A percentile compares a stretch with the other conserved stretches of the same genome.
phyloP scores from a whole-genome alignment of 495 filamentous ascomycete genomes.

The Letharia lupina region DNA sequence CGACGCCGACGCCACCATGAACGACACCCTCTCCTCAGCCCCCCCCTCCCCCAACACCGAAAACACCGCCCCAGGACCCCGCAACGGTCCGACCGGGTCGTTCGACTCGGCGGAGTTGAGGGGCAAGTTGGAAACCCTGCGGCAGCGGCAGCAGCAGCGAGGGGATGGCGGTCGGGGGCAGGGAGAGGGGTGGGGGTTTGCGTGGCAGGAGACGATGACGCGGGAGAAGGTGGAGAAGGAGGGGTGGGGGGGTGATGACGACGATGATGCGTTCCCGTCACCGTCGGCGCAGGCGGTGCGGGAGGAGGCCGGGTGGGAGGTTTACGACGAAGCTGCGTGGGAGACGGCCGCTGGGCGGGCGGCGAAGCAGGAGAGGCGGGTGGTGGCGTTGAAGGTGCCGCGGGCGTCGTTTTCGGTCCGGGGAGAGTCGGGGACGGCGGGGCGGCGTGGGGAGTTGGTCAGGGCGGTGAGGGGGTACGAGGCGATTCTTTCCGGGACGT shows the following conservation, averaged over 20 bases:
- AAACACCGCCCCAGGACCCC: too few relatives aligned
- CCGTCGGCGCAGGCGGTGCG: neutral
- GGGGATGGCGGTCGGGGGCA: neutral
- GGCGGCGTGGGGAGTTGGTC: neutral
- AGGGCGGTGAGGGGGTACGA: neutral
- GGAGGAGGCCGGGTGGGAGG: neutral
- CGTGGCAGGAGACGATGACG: neutral
- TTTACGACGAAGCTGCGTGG: neutral
- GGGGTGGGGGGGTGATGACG: neutral
- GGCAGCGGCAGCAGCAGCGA: neutral
- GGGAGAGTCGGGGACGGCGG: too few relatives aligned
- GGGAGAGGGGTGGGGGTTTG: neutral
- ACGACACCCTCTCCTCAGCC: neutral
- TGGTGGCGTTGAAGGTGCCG: neutral
- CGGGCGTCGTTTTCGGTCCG: neutral
- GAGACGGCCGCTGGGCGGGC: neutral
- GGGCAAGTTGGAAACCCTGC: neutral
- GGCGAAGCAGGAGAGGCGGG: neutral
- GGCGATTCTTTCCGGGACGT: neutral
- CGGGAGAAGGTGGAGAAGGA: neutral
- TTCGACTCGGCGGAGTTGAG: neutral
- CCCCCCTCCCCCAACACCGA: neutral
- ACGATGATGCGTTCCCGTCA: too few relatives aligned
- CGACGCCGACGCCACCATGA: neutral
- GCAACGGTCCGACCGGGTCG: too few relatives aligned